Evolutionary conservation across 768 basidiomycete species (phyloP).

Genomic region (Leccinum imitatum): DNA sequence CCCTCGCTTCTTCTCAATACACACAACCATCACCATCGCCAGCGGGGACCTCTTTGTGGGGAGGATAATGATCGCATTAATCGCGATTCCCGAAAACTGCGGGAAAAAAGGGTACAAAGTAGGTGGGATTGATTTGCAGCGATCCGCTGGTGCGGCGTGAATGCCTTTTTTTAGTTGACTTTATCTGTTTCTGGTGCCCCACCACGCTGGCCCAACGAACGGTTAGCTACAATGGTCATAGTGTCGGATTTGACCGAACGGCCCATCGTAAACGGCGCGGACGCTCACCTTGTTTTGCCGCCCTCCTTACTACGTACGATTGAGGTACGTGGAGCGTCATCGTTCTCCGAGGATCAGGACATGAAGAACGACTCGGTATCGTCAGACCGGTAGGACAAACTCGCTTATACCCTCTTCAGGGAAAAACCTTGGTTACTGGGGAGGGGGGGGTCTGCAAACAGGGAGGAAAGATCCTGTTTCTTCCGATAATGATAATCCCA

Average conservation of each 20-base stretch:
- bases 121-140: background rate
- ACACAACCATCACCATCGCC: background rate
- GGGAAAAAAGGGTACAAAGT: background rate
- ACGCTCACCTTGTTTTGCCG: constrained; percentile 1
- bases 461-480: background rate
- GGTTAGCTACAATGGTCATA: constrained; percentile 4
- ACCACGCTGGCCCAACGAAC: background rate
- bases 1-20: background rate
- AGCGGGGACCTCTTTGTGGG: background rate
- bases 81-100: background rate
- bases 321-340: background rate
- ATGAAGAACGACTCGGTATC: background rate
- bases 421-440: background rate
- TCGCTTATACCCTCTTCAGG: background rate
- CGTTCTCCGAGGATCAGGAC: constrained; percentile 12
- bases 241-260: constrained; percentile 3
- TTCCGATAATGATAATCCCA: constrained; percentile 8
- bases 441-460: background rate
- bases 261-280: background rate
- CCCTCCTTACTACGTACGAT: background rate
- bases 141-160: background rate
- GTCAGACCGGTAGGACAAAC: background rate
- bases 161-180: constrained; percentile 1
- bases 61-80: background rate
- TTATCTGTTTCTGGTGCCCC: background rate